phyloP scores from a whole-genome alignment of 164 flowering plant genomes.

The Berberis thunbergii region DNA sequence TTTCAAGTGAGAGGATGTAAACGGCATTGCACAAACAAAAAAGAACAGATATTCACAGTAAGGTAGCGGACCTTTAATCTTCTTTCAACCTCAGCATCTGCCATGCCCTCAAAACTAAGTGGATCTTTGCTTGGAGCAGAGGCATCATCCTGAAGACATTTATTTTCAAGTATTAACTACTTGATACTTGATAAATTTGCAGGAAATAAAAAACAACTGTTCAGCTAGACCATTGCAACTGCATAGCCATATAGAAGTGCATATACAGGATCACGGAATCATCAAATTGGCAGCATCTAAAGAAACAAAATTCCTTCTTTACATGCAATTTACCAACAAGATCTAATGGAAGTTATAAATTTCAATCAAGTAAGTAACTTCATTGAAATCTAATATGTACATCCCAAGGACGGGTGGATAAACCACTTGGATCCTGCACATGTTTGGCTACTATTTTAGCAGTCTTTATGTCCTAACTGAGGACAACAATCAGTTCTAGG shows the following conservation, averaged over 20 bases:
- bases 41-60: background rate
- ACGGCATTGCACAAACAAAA: background rate
- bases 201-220: background rate
- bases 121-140: slow-evolving; percentile 58
- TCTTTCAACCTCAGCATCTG: slow-evolving; percentile 80
- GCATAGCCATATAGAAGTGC: too few species aligned
- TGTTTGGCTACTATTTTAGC: background rate
- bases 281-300: too few species aligned
- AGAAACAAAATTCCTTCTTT: too few species aligned
- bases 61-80: slow-evolving; percentile 55
- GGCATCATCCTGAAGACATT: slow-evolving; percentile 62
- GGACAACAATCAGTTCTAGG: background rate
- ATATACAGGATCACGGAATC: too few species aligned
- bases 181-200: background rate
- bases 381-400: background rate
- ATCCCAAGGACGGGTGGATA: background rate
- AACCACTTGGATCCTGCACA: background rate
- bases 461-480: background rate
- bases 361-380: too few species aligned
- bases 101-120: slow-evolving; percentile 72
- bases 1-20: background rate
- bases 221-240: background rate
- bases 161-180: background rate
- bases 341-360: too few species aligned
- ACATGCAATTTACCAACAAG: too few species aligned